A percentile compares a stretch with the other conserved stretches of the same genome.
phyloP scores from a whole-genome alignment of 225 moss, liverwort and hornwort genomes.

The Ulota crispa region DNA sequence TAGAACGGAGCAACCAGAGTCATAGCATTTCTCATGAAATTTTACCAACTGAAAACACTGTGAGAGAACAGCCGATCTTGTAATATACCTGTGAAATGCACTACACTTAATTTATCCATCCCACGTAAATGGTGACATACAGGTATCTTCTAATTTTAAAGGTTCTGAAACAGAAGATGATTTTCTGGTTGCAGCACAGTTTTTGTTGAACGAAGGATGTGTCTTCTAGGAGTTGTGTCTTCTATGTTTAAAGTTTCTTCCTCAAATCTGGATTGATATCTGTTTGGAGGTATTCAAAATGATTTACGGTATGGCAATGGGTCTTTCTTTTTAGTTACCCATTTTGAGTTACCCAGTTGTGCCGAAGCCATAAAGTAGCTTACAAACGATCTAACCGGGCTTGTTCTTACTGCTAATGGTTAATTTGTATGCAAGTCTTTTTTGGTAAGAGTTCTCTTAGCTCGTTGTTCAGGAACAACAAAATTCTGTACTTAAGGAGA shows the following conservation, averaged over 20 bases:
- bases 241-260: not conserved
- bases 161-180: not conserved
- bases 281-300: not conserved
- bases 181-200: not conserved
- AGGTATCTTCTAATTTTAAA: not conserved
- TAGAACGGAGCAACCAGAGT: constrained; percentile 27
- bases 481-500: too few relatives aligned
- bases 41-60: constrained; percentile 13
- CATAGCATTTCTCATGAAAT: constrained; percentile 19
- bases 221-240: not conserved
- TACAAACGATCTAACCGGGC: too few relatives aligned
- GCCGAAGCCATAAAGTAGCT: too few relatives aligned
- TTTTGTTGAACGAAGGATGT: not conserved
- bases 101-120: constrained; percentile 8
- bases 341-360: too few relatives aligned
- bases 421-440: too few relatives aligned
- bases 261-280: not conserved
- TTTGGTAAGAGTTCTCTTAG: too few relatives aligned
- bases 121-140: not conserved
- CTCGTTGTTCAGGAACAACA: too few relatives aligned
- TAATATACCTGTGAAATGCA: constrained; percentile 8
- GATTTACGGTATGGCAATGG: not conserved
- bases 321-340: not conserved
- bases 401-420: too few relatives aligned
- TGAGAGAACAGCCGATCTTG: constrained; percentile 18